A percentile compares a stretch with the other conserved stretches of the same genome.
These are phyloP conservation scores for Fistulifera solaris DNA, from an alignment of 108 stramenopile species.

Conservation along the genomic window DNA sequence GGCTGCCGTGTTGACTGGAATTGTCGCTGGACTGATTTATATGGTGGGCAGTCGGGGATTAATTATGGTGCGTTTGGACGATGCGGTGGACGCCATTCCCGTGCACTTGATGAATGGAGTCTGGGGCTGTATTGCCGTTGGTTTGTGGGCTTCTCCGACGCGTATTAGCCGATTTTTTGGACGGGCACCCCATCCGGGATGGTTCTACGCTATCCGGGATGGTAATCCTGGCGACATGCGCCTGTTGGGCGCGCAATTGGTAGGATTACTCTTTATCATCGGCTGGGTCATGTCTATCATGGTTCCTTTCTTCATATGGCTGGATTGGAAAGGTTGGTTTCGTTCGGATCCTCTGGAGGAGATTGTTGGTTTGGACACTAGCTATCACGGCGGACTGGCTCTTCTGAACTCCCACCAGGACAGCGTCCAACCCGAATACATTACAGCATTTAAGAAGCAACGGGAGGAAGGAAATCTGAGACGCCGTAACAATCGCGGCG, in stretches of 20 bases:
- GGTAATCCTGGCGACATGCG: slow-evolving; percentile 26
- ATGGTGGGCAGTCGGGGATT: slow-evolving; percentile 27
- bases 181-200: slow-evolving; percentile 21
- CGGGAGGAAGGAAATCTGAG: slow-evolving; percentile 8
- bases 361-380: slow-evolving; percentile 65
- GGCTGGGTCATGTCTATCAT: slow-evolving; percentile 48
- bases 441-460: slow-evolving; percentile 23
- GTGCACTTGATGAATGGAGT: slow-evolving; percentile 53
- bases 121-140: slow-evolving; percentile 69
- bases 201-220: slow-evolving; percentile 32
- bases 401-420: slow-evolving; percentile 3
- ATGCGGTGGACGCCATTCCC: slow-evolving; percentile 70
- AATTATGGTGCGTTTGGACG: slow-evolving; percentile 46
- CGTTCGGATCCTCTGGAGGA: slow-evolving; percentile 76
- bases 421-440: slow-evolving; percentile 27
- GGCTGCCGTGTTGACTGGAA: slow-evolving; percentile 62
- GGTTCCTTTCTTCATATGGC: slow-evolving; percentile 38
- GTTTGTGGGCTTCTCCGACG: slow-evolving; percentile 32
- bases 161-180: slow-evolving; percentile 18
- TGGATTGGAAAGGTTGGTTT: slow-evolving; percentile 38
- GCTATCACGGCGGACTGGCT: slow-evolving; percentile 48
- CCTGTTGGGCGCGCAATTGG: slow-evolving; percentile 45
- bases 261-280: slow-evolving; percentile 43
- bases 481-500: neutral
- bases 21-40: slow-evolving; percentile 58